phyloP scores from a whole-genome alignment of 495 filamentous ascomycete genomes.

The Aspergillus kassunensis region DNA sequence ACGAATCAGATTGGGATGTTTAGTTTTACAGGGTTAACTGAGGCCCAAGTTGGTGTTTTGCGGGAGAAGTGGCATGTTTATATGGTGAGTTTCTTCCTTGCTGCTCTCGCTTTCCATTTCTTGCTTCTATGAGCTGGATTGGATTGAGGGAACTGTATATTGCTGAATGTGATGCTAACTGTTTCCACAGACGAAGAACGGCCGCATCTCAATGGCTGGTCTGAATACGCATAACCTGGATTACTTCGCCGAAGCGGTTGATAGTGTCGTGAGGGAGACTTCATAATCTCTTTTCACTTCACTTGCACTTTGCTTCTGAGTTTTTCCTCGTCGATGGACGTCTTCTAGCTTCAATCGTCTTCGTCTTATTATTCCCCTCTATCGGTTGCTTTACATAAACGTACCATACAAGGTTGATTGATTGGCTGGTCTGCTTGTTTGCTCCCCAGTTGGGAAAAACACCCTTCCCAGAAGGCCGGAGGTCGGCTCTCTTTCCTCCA shows the following conservation, averaged over 20 bases:
- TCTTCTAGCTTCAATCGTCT: neutral
- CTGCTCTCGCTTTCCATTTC: neutral
- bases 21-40: constrained; percentile 86
- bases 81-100: constrained; percentile 53
- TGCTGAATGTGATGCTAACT: too few relatives aligned
- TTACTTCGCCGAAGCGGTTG: constrained; percentile 84
- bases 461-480: too few relatives aligned
- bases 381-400: neutral
- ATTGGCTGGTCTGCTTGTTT: neutral
- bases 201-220: constrained; percentile 93
- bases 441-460: neutral
- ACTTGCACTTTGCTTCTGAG: too few relatives aligned
- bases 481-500: too few relatives aligned
- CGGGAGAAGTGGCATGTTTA: constrained; percentile 84
- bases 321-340: neutral
- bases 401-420: neutral
- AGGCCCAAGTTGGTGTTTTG: constrained; percentile 79
- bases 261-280: constrained; percentile 74
- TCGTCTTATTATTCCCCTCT: neutral
- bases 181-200: constrained; percentile 98
- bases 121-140: neutral
- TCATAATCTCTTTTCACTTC: constrained; percentile 19
- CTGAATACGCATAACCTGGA: constrained; percentile 88
- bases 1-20: constrained; percentile 99
- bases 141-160: too few relatives aligned